phyloP scores from a whole-genome alignment of 1,284 basidiomycete genomes.

The Bondarzewia mesenterica region DNA sequence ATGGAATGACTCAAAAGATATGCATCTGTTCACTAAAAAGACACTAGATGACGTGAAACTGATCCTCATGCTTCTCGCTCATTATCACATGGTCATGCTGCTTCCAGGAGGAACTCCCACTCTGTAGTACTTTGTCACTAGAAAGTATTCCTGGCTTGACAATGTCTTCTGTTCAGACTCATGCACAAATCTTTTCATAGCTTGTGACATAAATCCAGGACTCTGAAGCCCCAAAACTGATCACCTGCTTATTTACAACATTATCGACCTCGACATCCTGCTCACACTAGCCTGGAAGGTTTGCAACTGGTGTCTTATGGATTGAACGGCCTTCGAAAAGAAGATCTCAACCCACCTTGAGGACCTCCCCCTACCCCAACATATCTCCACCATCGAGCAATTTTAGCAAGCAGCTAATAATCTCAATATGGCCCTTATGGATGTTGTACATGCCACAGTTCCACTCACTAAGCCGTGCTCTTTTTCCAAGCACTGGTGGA shows the following conservation, averaged over 20 bases:
- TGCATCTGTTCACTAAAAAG: conserved; percentile 25
- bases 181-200: conserved; percentile 12
- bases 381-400: neutral
- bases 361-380: conserved; percentile 13
- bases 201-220: conserved; percentile 13
- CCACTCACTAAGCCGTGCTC: conserved; percentile 16
- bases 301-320: too few relatives aligned
- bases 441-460: conserved; percentile 15
- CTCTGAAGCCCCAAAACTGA: conserved; percentile 15
- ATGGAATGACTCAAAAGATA: conserved; percentile 34
- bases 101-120: conserved; percentile 24
- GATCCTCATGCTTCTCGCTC: conserved; percentile 15
- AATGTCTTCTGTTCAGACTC: conserved; percentile 23
- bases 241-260: conserved; percentile 20
- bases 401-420: neutral
- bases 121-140: conserved; percentile 15
- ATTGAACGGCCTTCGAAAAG: neutral
- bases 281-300: too few relatives aligned
- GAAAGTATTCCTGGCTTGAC: conserved; percentile 24
- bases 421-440: conserved; percentile 15
- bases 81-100: conserved; percentile 17
- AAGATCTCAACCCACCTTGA: neutral
- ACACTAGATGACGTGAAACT: conserved; percentile 13
- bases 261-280: conserved; percentile 7
- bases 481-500: conserved; percentile 25